Percentiles rank a stretch among this genome's conserved stretches.
These are phyloP conservation scores for Debaryomyces hansenii DNA, from an alignment of 805 yeast genomes.

Conservation along the genomic window DNA sequence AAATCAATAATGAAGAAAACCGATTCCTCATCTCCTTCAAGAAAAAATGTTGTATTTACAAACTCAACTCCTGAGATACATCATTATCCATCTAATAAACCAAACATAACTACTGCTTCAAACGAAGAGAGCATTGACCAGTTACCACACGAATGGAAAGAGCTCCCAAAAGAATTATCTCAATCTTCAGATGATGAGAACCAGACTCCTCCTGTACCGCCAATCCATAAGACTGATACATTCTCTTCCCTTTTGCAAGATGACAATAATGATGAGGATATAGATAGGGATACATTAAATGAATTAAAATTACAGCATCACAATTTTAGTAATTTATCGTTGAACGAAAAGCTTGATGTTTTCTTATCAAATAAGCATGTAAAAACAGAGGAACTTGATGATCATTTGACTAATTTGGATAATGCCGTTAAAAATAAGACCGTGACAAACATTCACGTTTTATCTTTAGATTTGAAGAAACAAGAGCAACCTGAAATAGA, in stretches of 20 bases:
- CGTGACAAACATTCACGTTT: conserved; percentile 33
- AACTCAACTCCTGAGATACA: conserved; percentile 30
- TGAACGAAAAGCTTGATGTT: conserved; percentile 47
- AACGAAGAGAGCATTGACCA: conserved; percentile 3
- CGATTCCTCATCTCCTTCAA: conserved; percentile 30
- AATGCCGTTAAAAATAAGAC: conserved; percentile 25
- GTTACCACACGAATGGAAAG: conserved; percentile 20
- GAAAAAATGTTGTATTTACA: conserved; percentile 38
- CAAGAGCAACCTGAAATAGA: conserved; percentile 15
- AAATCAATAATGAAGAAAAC: conserved; percentile 38
- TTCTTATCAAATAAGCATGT: conserved; percentile 27
- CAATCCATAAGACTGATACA: conserved; percentile 19
- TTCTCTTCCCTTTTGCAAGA: conserved; percentile 8
- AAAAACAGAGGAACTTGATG: conserved; percentile 21
- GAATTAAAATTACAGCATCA: conserved; percentile 21
- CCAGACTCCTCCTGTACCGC: conserved; percentile 30
- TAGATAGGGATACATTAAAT: conserved; percentile 14
- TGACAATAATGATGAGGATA: conserved; percentile 12
- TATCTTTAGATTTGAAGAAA: conserved; percentile 28
- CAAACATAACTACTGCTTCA: neutral
- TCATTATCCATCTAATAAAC: conserved; percentile 19
- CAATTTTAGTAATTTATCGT: conserved; percentile 29
- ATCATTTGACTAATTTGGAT: conserved; percentile 32
- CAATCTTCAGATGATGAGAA: conserved; percentile 16
- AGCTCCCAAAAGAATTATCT: conserved; percentile 7